These are phyloP conservation scores for Aureobasidium melanogenum DNA, from an alignment of 2,329 filamentous ascomycete genomes.

Conservation along the genomic window DNA sequence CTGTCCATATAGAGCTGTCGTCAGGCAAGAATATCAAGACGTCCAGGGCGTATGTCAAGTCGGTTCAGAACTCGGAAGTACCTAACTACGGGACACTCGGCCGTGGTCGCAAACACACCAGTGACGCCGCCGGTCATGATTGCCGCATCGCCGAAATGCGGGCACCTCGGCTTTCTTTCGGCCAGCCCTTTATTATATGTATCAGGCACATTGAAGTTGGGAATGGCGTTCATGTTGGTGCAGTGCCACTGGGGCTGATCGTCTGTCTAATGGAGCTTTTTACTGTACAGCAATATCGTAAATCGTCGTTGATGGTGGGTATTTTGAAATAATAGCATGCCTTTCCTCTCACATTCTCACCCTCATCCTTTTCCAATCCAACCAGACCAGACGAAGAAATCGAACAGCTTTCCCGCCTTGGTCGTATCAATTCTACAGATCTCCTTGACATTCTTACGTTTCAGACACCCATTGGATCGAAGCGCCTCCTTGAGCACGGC, in stretches of 20 bases:
- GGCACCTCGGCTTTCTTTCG: slow-evolving; percentile 8
- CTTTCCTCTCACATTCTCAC: not conserved
- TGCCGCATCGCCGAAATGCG: slow-evolving; percentile 3
- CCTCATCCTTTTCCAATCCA: slow-evolving; percentile 76
- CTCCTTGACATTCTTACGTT: slow-evolving; percentile 88
- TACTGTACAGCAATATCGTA: slow-evolving; percentile 3
- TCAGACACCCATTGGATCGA: slow-evolving; percentile 76
- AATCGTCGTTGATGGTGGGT: slow-evolving; percentile 1
- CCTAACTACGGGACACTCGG: not conserved
- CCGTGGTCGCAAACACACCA: not conserved
- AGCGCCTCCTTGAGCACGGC: slow-evolving; percentile 83
- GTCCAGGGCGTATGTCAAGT: not conserved
- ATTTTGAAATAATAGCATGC: slow-evolving; percentile 1
- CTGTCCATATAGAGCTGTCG: not conserved
- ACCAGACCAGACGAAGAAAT: slow-evolving; percentile 87
- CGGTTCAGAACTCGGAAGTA: not conserved
- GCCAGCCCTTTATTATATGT: not conserved
- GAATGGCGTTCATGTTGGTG: not conserved
- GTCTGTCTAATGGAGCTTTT: not conserved
- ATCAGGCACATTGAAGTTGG: not conserved
- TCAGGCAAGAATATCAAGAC: not conserved
- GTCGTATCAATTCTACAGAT: slow-evolving; percentile 75
- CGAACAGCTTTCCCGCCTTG: slow-evolving; percentile 80
- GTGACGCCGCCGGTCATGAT: not conserved
- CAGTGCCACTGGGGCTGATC: not conserved